These are phyloP conservation scores for Colletotrichum noveboracense DNA, from an alignment of 2,329 filamentous ascomycete genomes.

Conservation along the genomic window DNA sequence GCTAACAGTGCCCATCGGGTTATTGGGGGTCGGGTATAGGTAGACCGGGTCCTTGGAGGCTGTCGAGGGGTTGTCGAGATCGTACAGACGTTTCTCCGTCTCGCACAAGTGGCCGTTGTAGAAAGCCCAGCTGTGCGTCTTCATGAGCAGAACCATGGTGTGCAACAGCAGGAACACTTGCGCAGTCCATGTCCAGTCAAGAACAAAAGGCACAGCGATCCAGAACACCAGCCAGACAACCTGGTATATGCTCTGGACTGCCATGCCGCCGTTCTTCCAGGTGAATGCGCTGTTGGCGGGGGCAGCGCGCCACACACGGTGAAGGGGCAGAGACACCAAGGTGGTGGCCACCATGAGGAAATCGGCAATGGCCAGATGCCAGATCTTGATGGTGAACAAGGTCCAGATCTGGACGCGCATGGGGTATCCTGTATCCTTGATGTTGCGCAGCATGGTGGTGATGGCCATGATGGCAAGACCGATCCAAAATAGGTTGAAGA, in stretches of 20 bases:
- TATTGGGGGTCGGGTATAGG: constrained; percentile 72
- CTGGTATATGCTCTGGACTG: constrained; percentile 84
- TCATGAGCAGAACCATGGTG: constrained; percentile 92
- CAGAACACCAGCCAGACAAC: constrained; percentile 79
- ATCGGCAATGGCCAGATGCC: constrained; percentile 85
- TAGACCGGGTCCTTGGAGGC: constrained; percentile 69
- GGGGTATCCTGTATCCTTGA: constrained; percentile 91
- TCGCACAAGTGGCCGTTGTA: constrained; percentile 96
- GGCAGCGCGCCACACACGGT: constrained; percentile 67
- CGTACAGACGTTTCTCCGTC: constrained; percentile 79
- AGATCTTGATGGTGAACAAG: constrained; percentile 86
- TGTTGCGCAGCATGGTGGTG: constrained; percentile 89
- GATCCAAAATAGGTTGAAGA: constrained; percentile 99
- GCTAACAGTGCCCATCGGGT: constrained; percentile 48
- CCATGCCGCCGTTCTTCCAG: constrained; percentile 81
- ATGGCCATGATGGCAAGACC: constrained; percentile 96
- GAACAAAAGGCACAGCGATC: constrained; percentile 82
- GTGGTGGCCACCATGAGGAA: constrained; percentile 83
- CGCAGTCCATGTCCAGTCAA: constrained; percentile 95
- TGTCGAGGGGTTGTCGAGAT: constrained; percentile 74
- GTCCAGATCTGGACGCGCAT: constrained; percentile 87
- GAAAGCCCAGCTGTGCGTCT: constrained; percentile 98
- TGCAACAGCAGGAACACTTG: constrained; percentile 95
- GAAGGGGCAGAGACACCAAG: constrained; percentile 73
- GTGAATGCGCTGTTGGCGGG: constrained; percentile 58